Conservation (phyloP, 192 early-diverging fungal genomes). For the Oehlia diaphana region DNA sequence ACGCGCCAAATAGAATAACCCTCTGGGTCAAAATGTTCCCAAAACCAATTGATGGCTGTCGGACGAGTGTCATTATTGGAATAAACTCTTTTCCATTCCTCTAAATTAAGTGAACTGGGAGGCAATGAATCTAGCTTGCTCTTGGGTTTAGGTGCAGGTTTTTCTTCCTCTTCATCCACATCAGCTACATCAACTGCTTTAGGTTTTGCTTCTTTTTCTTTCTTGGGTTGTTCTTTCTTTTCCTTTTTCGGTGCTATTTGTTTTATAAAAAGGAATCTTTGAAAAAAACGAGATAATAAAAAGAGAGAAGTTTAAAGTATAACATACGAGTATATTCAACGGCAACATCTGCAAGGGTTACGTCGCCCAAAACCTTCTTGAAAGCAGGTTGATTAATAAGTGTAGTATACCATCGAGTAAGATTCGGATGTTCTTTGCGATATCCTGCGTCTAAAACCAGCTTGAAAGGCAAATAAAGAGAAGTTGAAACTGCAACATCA, state of each 20-base stretch:
- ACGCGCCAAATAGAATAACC: constrained; percentile 93
- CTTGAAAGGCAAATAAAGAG: constrained; percentile 52
- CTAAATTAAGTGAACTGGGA: constrained; percentile 76
- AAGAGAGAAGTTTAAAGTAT: background rate
- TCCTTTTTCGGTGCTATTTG: constrained; percentile 62
- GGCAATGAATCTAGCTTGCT: constrained; percentile 87
- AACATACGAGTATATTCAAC: constrained; percentile 32
- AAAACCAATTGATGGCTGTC: constrained; percentile 90
- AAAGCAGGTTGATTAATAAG: constrained; percentile 80
- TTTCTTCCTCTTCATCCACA: constrained; percentile 59
- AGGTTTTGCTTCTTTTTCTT: constrained; percentile 58
- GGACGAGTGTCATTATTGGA: constrained; percentile 92
- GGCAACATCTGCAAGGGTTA: constrained; percentile 65
- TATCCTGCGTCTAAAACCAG: constrained; percentile 70
- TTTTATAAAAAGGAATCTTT: background rate
- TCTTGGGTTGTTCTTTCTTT: constrained; percentile 57
- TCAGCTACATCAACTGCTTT: constrained; percentile 47
- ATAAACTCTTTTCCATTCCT: constrained; percentile 97
- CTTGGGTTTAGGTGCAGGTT: constrained; percentile 88
- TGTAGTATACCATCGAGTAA: constrained; percentile 93
- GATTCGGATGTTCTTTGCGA: constrained; percentile 83
- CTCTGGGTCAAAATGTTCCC: constrained; percentile 83
- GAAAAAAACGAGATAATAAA: background rate
- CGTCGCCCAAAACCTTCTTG: constrained; percentile 77
- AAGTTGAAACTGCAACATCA: constrained; percentile 73